A percentile compares a stretch with the other conserved stretches of the same genome.
Evolutionary conservation across 768 basidiomycete genomes (phyloP).

Genomic region (Rhodocollybia butyracea): DNA sequence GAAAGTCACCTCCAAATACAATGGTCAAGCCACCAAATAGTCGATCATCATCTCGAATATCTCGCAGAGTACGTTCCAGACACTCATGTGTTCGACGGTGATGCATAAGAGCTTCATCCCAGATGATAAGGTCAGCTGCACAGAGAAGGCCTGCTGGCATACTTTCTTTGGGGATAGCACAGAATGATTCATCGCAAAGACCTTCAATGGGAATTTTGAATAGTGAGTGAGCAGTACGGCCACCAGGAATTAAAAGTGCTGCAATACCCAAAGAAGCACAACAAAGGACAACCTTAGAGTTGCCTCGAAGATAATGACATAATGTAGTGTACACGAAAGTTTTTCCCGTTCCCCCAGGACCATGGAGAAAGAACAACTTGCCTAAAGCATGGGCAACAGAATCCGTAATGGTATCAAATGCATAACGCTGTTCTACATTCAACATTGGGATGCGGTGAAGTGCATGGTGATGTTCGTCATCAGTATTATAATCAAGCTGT

Average conservation of each 20-base stretch:
- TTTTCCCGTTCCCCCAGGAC: slow-evolving; percentile 5
- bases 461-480: slow-evolving; percentile 6
- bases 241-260: slow-evolving; percentile 32
- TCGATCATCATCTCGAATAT: slow-evolving; percentile 19
- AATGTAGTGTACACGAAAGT: slow-evolving; percentile 28
- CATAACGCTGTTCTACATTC: slow-evolving; percentile 26
- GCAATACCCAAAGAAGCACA: slow-evolving; percentile 42
- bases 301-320: slow-evolving; percentile 17
- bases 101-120: slow-evolving; percentile 37
- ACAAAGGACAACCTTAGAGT: slow-evolving; percentile 30
- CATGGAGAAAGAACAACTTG: background rate
- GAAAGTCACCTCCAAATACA: slow-evolving; percentile 39
- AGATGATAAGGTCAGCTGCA: slow-evolving; percentile 28
- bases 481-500: slow-evolving; percentile 25
- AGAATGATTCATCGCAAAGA: slow-evolving; percentile 11
- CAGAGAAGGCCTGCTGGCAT: slow-evolving; percentile 23
- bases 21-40: slow-evolving; percentile 34
- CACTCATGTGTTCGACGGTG: slow-evolving; percentile 27
- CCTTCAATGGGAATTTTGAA: slow-evolving; percentile 1
- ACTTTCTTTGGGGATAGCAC: slow-evolving; percentile 25
- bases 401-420: slow-evolving; percentile 24
- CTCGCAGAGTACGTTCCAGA: slow-evolving; percentile 27
- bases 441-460: slow-evolving; percentile 6
- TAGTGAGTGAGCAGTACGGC: slow-evolving; percentile 34
- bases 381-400: slow-evolving; percentile 19